These are phyloP conservation scores for Cardiospermum halicacabum DNA, from an alignment of 345 rosid genomes.

Conservation along the genomic window DNA sequence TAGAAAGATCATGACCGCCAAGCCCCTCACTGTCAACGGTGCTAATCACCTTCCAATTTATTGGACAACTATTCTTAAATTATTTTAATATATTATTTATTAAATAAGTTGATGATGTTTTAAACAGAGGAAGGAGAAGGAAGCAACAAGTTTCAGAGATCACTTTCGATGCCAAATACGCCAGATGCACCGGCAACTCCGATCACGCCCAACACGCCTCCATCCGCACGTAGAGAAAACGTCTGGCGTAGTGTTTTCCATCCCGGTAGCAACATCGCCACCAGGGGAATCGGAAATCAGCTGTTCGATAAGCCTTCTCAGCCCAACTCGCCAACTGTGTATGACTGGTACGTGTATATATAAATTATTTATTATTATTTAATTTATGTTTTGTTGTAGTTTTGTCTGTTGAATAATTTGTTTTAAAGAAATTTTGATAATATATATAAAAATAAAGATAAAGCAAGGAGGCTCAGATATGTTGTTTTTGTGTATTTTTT, in stretches of 20 bases:
- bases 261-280: constrained; percentile 94
- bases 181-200: constrained; percentile 69
- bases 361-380: neutral
- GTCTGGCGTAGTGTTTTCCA: constrained; percentile 98
- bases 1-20: constrained; percentile 52
- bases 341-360: constrained; percentile 62
- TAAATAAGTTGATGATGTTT: neutral
- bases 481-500: neutral
- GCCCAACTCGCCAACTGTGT: constrained; percentile 87
- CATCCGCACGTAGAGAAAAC: constrained; percentile 61
- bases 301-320: constrained; percentile 68
- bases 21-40: constrained; percentile 50
- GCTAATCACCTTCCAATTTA: too few species aligned
- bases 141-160: constrained; percentile 47
- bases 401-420: neutral
- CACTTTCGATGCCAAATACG: constrained; percentile 56
- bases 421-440: neutral
- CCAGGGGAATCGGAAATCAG: constrained; percentile 53
- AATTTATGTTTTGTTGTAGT: too few species aligned
- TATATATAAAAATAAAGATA: neutral
- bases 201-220: constrained; percentile 58
- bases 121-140: constrained; percentile 41
- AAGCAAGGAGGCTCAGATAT: constrained; percentile 7
- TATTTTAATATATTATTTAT: too few species aligned
- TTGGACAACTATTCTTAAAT: too few species aligned